phyloP scores from a whole-genome alignment of 2,329 filamentous ascomycete genomes.

The Chaetomiaceae sp. region DNA sequence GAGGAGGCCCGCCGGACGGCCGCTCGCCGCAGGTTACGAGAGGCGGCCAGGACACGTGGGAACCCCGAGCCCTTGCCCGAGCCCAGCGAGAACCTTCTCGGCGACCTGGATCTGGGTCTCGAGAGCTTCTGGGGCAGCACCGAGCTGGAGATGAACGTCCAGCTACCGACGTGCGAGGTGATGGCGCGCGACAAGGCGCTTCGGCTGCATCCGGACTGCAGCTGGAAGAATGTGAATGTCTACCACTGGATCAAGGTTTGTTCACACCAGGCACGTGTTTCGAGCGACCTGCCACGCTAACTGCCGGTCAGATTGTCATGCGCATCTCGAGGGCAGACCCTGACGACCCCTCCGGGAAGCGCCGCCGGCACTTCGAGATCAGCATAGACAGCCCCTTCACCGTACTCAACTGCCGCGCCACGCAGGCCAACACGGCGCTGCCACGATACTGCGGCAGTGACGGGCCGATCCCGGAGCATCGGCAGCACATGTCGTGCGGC shows the following conservation, averaged over 20 bases:
- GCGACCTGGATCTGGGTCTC: constrained; percentile 64
- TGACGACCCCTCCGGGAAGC: constrained; percentile 62
- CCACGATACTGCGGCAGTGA: constrained; percentile 65
- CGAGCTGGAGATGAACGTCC: constrained; percentile 90
- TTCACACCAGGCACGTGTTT: constrained; percentile 2
- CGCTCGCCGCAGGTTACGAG: constrained; percentile 45
- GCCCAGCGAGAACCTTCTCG: constrained; percentile 65
- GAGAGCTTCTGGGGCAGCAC: constrained; percentile 78
- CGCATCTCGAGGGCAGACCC: constrained; percentile 79
- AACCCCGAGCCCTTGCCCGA: constrained; percentile 42
- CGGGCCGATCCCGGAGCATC: constrained; percentile 40
- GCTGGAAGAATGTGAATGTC: constrained; percentile 88
- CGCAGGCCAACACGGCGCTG: constrained; percentile 78
- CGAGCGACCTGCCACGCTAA: not conserved
- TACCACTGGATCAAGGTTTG: constrained; percentile 93
- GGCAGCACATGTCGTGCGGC: constrained; percentile 44
- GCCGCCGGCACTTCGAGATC: constrained; percentile 87
- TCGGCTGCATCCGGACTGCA: constrained; percentile 80
- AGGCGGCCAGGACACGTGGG: constrained; percentile 40
- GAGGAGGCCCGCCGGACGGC: constrained; percentile 44
- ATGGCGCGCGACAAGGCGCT: constrained; percentile 66
- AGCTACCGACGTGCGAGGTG: constrained; percentile 80
- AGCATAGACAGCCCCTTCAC: constrained; percentile 95
- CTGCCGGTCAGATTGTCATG: constrained; percentile 70
- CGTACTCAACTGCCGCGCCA: constrained; percentile 88